Evolutionary conservation across 768 basidiomycete genomes (phyloP).

Genomic region (Boletus rufocinnamomeus): DNA sequence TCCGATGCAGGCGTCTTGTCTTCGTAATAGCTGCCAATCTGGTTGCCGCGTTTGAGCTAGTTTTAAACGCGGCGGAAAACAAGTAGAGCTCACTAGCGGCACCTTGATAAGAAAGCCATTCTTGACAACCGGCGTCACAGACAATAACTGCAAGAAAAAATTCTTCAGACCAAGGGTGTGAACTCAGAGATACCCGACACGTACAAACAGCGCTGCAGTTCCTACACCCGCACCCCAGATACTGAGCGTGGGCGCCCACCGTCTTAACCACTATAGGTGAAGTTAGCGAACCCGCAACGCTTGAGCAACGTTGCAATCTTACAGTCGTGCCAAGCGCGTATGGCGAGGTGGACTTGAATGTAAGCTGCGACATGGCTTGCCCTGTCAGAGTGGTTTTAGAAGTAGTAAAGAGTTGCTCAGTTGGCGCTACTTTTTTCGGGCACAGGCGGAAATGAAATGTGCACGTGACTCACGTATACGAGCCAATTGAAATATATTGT

Average conservation of each 20-base stretch:
- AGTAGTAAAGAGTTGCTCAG: not conserved
- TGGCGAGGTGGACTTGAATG: slow-evolving; percentile 43
- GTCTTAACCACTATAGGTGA: slow-evolving; percentile 45
- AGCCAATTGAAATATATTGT: too few species aligned
- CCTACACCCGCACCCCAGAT: slow-evolving; percentile 76
- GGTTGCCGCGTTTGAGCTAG: slow-evolving; percentile 5
- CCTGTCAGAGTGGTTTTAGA: not conserved
- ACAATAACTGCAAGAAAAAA: slow-evolving; percentile 55
- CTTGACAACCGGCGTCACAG: slow-evolving; percentile 83
- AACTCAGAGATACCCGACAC: slow-evolving; percentile 10
- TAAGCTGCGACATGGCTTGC: slow-evolving; percentile 45
- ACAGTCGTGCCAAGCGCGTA: slow-evolving; percentile 41
- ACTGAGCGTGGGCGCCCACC: slow-evolving; percentile 61
- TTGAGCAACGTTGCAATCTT: slow-evolving; percentile 18
- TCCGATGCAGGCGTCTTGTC: slow-evolving; percentile 81
- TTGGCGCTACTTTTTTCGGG: slow-evolving; percentile 7
- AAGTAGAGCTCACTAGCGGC: slow-evolving; percentile 60
- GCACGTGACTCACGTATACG: slow-evolving; percentile 32
- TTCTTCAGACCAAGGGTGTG: not conserved
- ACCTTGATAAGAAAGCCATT: slow-evolving; percentile 71
- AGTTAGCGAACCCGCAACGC: not conserved
- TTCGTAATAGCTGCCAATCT: slow-evolving; percentile 74
- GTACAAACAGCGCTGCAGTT: slow-evolving; percentile 65
- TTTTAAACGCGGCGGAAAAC: not conserved
- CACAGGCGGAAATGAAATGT: slow-evolving; percentile 12